Evolutionary conservation across 2,329 filamentous ascomycete species (phyloP).

Genomic region (Colletotrichum scovillei): DNA sequence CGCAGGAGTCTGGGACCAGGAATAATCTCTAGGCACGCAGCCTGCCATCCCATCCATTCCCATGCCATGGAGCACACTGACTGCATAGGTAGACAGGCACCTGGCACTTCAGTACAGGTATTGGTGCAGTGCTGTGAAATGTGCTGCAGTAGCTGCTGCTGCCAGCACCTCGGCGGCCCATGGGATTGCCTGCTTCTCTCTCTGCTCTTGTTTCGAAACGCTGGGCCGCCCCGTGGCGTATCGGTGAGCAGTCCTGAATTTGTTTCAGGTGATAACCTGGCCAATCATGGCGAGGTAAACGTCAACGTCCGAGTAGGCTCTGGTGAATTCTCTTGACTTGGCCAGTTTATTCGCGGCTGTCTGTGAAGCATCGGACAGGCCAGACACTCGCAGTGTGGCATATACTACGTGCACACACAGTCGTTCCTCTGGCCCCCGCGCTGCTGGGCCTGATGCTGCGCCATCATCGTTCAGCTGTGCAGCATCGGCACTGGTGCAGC

Average conservation of each 20-base stretch:
- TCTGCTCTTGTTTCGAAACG: conserved; percentile 34
- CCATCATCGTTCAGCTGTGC: neutral
- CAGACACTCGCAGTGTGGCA: neutral
- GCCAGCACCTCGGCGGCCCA: neutral
- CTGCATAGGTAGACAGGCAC: neutral
- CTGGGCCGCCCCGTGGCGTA: conserved; percentile 26
- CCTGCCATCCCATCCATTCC: neutral
- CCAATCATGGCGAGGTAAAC: conserved; percentile 20
- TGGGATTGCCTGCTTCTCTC: conserved; percentile 2
- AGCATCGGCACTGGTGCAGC: neutral
- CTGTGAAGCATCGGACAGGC: conserved; percentile 12
- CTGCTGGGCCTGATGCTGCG: neutral
- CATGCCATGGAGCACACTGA: neutral
- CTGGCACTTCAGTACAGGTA: neutral
- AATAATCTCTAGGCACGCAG: neutral
- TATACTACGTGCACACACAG: neutral
- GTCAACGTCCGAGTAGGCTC: conserved; percentile 9
- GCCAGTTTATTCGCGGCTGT: conserved; percentile 18
- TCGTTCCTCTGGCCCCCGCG: neutral
- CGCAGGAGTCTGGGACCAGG: neutral
- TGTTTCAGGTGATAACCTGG: conserved; percentile 35
- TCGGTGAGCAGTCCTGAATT: conserved; percentile 37
- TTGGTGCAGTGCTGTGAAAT: neutral
- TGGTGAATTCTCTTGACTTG: neutral
- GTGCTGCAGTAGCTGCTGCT: conserved; percentile 1